Base-by-base conservation (phyloP, 208 protist species). In the Trypanosomatidae sp. region DNA sequence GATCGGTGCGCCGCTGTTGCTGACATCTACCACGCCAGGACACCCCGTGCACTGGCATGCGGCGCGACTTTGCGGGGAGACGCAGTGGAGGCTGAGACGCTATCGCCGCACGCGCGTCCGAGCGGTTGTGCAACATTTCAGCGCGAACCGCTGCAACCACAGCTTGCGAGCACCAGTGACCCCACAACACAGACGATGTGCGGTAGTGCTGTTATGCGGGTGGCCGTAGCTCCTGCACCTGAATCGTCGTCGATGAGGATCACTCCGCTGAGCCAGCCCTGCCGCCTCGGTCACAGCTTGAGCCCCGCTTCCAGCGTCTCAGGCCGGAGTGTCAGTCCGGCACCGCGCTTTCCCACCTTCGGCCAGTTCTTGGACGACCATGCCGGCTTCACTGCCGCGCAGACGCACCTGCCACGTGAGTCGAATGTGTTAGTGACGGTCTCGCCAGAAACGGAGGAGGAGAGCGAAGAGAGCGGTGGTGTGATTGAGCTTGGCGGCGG, bases 341-440 rank as follows among this genome's bases (percentile, higher is more conserved):
- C 89, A 9, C 91, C 91, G 39, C 91, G 91, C 52, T 96, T 96
- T 52, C 91, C 91, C 3, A 83, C 74, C 36, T 96, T 92, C 66
- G 83, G 80, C 7, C 74, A 92, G 74, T 94, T 90, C 53, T 71
- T 96, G 41, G 90, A 86, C 50, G 91, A 94, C 17, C 84, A 88
- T 46, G 68, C 77, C 22, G 53, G 66, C n/a, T 64, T 74, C 2
- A 74, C n/a, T n/a, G 71, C 65, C 28, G 69, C 62, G 13, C 56
- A 83, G 46, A 64, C 68, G 43, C 47, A 76, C 9, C 55, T 74
- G 22, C 70, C 74, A 25, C 80, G 71, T 0, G 56, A 66, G n/a
- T 84, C 76, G 22, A 68, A 78, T 30, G 79, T 74, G 47, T 47
- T 81, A 17, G 67, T 89, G 33, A 82, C 77, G 2, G 81, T 89